phyloP scores from a whole-genome alignment of 2,329 filamentous ascomycete species.

The Scortechinia acanthostroma region DNA sequence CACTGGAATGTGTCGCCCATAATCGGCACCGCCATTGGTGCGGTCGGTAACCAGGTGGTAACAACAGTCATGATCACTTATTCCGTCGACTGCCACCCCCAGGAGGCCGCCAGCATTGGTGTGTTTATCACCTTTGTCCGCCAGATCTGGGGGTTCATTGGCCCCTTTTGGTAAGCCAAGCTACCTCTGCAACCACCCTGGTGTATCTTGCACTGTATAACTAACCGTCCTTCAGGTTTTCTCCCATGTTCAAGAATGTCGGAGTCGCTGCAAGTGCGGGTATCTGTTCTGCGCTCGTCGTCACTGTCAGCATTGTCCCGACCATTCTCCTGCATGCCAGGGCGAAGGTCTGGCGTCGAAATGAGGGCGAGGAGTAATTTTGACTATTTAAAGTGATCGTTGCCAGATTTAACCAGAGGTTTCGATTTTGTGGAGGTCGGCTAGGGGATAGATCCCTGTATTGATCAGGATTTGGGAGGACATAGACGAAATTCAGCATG shows the following conservation, averaged over 20 bases:
- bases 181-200: slow-evolving; percentile 16
- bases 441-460: too few relatives aligned
- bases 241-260: background rate
- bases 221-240: background rate
- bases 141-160: slow-evolving; percentile 42
- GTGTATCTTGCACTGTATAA: slow-evolving; percentile 22
- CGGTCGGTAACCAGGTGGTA: slow-evolving; percentile 50
- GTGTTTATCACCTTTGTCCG: slow-evolving; percentile 50
- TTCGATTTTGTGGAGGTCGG: too few relatives aligned
- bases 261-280: background rate
- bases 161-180: slow-evolving; percentile 24
- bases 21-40: slow-evolving; percentile 39
- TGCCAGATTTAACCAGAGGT: too few relatives aligned
- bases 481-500: too few relatives aligned
- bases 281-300: background rate
- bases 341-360: too few relatives aligned
- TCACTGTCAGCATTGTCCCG: background rate
- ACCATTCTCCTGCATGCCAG: background rate
- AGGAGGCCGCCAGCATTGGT: slow-evolving; percentile 42
- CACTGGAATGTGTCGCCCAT: slow-evolving; percentile 49
- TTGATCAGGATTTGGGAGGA: too few relatives aligned
- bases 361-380: too few relatives aligned
- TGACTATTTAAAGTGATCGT: too few relatives aligned
- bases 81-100: slow-evolving; percentile 45
- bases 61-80: slow-evolving; percentile 54